Conservation (phyloP, 495 filamentous ascomycete species). For the Aspergillus bridgeri region DNA sequence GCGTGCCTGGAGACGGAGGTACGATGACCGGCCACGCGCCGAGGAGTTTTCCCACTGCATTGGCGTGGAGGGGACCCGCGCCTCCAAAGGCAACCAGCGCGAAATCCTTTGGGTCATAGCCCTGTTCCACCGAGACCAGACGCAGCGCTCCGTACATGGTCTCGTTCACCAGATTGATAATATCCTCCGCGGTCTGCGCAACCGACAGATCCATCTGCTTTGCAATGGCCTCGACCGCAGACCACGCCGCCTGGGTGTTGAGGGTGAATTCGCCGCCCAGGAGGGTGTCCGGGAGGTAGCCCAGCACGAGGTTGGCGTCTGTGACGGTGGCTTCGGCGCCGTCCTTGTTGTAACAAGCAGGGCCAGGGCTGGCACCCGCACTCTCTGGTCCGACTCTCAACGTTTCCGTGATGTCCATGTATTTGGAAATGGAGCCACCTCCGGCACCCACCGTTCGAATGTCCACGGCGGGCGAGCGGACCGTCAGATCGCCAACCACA, state of each 20-base stretch:
- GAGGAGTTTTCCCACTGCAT: conserved; percentile 45
- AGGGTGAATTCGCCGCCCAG: conserved; percentile 45
- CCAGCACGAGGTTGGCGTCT: conserved; percentile 48
- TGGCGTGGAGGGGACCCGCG: conserved; percentile 49
- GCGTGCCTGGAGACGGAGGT: conserved; percentile 46
- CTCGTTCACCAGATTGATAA: conserved; percentile 48
- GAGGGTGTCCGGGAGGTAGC: conserved; percentile 44
- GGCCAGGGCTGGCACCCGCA: conserved; percentile 45
- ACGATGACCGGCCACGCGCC: conserved; percentile 51
- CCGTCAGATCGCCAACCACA: conserved; percentile 41
- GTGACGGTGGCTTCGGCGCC: conserved; percentile 46
- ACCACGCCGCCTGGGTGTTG: conserved; percentile 34
- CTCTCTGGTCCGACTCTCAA: conserved; percentile 49
- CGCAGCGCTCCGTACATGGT: conserved; percentile 50
- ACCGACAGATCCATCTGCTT: conserved; percentile 40
- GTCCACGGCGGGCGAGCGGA: conserved; percentile 47
- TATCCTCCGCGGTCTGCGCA: conserved; percentile 44
- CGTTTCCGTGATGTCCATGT: conserved; percentile 45
- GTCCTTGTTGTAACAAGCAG: conserved; percentile 48
- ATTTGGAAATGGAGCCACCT: conserved; percentile 45
- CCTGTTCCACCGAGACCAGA: conserved; percentile 50
- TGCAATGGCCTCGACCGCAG: conserved; percentile 39
- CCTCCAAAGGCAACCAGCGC: conserved; percentile 51
- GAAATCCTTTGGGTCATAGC: conserved; percentile 50
- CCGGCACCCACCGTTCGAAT: conserved; percentile 49